Evolutionary conservation across 139 green algal species (phyloP).

Genomic region (Coccomyxa sp.): DNA sequence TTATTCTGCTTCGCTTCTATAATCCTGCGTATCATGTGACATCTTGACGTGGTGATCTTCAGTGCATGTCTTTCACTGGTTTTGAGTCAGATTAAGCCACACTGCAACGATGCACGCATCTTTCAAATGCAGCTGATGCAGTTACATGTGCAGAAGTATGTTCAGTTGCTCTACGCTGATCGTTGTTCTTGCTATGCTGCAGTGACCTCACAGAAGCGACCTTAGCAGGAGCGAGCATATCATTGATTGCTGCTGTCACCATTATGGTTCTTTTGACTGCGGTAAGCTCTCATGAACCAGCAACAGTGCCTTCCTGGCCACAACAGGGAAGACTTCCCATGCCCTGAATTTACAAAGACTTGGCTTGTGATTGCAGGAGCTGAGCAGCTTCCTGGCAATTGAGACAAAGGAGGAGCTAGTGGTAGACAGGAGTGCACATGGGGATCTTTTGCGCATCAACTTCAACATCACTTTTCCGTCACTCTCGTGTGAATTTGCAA

Average conservation of each 20-base stretch:
- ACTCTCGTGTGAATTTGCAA: slow-evolving; percentile 95
- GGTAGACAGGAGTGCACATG: slow-evolving; percentile 82
- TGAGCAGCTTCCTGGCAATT: slow-evolving; percentile 66
- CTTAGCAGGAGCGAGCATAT: slow-evolving; percentile 83
- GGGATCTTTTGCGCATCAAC: slow-evolving; percentile 92
- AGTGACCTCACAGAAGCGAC: slow-evolving; percentile 94
- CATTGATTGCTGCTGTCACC: slow-evolving; percentile 70
- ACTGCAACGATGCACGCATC: too few species aligned
- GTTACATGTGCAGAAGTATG: too few species aligned
- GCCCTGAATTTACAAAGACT: not conserved
- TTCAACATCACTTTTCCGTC: slow-evolving; percentile 92
- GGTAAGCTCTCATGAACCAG: slow-evolving; percentile 42
- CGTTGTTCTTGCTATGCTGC: not conserved
- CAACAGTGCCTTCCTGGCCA: not conserved
- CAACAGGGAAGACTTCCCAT: not conserved
- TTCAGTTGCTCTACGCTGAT: too few species aligned
- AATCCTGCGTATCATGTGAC: not conserved
- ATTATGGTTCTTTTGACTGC: slow-evolving; percentile 80
- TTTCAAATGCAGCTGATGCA: too few species aligned
- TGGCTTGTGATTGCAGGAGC: slow-evolving; percentile 63
- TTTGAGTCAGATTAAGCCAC: too few species aligned
- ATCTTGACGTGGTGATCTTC: not conserved
- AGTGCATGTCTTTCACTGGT: too few species aligned
- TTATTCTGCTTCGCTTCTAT: not conserved
- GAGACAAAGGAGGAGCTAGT: slow-evolving; percentile 71